Evolutionary conservation across 352 stramenopile genomes (phyloP).

Genomic region (Elongisporangium undulatum): DNA sequence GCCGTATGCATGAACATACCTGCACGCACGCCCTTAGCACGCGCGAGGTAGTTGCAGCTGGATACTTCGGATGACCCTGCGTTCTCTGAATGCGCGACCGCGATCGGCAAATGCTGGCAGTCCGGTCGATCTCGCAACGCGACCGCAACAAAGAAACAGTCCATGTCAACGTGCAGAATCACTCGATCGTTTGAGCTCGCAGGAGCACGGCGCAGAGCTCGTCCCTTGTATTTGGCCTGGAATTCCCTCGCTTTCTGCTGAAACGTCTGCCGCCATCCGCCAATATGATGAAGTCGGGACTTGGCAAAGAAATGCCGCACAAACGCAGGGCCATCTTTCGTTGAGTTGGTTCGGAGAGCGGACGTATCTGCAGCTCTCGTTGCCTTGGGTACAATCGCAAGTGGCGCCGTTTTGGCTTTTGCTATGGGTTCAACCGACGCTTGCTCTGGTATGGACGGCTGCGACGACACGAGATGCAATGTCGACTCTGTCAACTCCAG

Average conservation of each 20-base stretch:
- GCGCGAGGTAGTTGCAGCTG: conserved; percentile 94
- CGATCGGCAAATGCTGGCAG: conserved; percentile 74
- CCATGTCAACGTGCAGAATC: conserved; percentile 97
- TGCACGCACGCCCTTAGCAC: conserved; percentile 87
- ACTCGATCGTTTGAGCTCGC: conserved; percentile 53
- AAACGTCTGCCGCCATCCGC: conserved; percentile 71
- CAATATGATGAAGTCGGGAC: conserved; percentile 83
- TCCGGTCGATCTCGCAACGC: conserved; percentile 80
- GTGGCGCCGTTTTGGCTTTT: not conserved
- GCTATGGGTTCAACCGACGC: not conserved
- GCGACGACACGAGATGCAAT: not conserved
- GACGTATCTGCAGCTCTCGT: not conserved
- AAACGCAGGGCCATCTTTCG: conserved; percentile 65
- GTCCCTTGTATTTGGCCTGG: conserved; percentile 53
- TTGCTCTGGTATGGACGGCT: not conserved
- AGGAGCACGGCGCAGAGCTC: conserved; percentile 22
- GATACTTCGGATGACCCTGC: conserved; percentile 89
- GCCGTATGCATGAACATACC: conserved; percentile 94
- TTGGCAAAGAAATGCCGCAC: conserved; percentile 82
- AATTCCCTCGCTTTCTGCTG: conserved; percentile 64
- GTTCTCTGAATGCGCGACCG: conserved; percentile 86
- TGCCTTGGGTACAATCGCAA: not conserved
- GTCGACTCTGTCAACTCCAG: not conserved
- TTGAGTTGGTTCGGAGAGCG: conserved; percentile 42
- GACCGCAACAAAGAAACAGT: conserved; percentile 96